Percentiles rank a stretch among this genome's conserved stretches.
Evolutionary conservation across 1,284 basidiomycete genomes (phyloP).

Genomic region (Papiliotrema fonsecae): DNA sequence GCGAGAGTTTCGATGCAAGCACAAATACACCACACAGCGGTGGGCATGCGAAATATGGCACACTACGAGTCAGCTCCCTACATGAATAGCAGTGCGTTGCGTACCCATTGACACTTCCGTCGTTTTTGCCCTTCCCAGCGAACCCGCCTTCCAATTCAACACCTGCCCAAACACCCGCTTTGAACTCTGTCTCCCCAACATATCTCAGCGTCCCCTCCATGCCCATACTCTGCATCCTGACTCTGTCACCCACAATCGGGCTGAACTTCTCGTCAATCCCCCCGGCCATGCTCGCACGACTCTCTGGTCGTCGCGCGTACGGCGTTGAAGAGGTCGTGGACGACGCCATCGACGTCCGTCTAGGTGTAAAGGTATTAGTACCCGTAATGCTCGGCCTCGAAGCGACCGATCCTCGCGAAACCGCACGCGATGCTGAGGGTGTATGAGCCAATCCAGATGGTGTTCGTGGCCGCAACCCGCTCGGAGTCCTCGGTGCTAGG

Average conservation of each 20-base stretch:
- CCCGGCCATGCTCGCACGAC: slow-evolving; percentile 23
- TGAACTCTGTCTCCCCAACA: slow-evolving; percentile 76
- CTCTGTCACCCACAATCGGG: slow-evolving; percentile 63
- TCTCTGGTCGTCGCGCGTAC: slow-evolving; percentile 33
- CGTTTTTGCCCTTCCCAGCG: slow-evolving; percentile 90
- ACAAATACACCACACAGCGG: slow-evolving; percentile 88
- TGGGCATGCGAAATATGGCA: slow-evolving; percentile 80
- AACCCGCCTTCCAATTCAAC: slow-evolving; percentile 83
- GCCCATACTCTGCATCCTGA: slow-evolving; percentile 70
- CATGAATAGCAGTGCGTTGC: slow-evolving; percentile 35
- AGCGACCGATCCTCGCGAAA: slow-evolving; percentile 24
- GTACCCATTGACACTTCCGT: slow-evolving; percentile 84
- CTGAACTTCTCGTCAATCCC: slow-evolving; percentile 21
- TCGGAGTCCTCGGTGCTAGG: slow-evolving; percentile 31
- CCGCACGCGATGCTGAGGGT: slow-evolving; percentile 26
- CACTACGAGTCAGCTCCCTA: slow-evolving; percentile 50
- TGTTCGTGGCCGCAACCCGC: slow-evolving; percentile 23
- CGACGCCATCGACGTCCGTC: slow-evolving; percentile 35
- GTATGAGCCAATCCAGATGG: slow-evolving; percentile 20
- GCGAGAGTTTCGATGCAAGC: slow-evolving; percentile 69
- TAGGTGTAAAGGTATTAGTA: slow-evolving; percentile 28
- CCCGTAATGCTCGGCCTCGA: slow-evolving; percentile 26
- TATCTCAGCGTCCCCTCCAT: slow-evolving; percentile 77
- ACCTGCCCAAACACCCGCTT: slow-evolving; percentile 82
- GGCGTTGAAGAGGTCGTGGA: slow-evolving; percentile 32